These are phyloP conservation scores for Mucor indicus DNA, from an alignment of 371 early-diverging fungal genomes.

Conservation along the genomic window DNA sequence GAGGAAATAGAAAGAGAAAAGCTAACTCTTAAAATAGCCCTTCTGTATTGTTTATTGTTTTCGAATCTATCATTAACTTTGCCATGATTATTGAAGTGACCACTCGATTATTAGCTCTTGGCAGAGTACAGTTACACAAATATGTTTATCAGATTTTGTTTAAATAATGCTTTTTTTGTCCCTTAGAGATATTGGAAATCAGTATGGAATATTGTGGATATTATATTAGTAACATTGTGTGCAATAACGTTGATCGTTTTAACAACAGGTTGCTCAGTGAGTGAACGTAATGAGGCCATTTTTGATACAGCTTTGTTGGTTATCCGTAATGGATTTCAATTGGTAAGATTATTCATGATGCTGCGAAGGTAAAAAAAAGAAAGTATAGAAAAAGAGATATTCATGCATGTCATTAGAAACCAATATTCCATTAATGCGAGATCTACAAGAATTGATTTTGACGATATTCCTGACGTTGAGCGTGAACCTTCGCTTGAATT, in stretches of 20 bases:
- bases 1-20: not conserved
- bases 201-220: constrained; percentile 72
- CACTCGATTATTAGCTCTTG: constrained; percentile 65
- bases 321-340: constrained; percentile 69
- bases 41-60: constrained; percentile 47
- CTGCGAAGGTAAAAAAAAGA: constrained; percentile 56
- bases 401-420: constrained; percentile 41
- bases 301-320: constrained; percentile 70
- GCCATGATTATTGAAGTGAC: constrained; percentile 76
- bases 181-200: constrained; percentile 70
- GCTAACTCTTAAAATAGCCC: constrained; percentile 29
- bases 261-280: constrained; percentile 59
- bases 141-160: not conserved
- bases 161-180: not conserved
- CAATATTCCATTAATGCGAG: constrained; percentile 42
- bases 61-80: constrained; percentile 70
- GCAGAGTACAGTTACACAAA: constrained; percentile 46
- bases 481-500: constrained; percentile 40
- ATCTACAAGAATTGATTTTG: constrained; percentile 44
- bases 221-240: constrained; percentile 63
- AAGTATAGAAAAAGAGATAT: not conserved
- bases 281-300: constrained; percentile 60
- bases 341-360: constrained; percentile 67
- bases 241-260: constrained; percentile 66
- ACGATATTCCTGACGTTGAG: constrained; percentile 27